phyloP scores from a whole-genome alignment of 257 asterid species.

The Cordia subcordata region DNA sequence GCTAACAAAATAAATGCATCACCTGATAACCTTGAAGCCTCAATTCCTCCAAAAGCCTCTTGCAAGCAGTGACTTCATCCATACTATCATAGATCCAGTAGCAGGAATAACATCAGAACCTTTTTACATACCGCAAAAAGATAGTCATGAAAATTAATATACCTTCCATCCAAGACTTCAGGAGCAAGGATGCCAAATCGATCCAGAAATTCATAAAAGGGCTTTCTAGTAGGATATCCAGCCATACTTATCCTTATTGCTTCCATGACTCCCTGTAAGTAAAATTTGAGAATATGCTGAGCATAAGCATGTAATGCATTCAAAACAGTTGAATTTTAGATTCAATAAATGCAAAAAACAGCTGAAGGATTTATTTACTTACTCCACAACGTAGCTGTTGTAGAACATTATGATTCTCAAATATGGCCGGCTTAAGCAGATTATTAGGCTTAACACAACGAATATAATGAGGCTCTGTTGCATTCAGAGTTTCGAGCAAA shows the following conservation, averaged over 20 bases:
- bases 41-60: conserved; percentile 85
- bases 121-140: conserved; percentile 7
- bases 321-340: conserved; percentile 1
- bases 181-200: conserved; percentile 95
- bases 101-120: conserved; percentile 12
- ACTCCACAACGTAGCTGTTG: conserved; percentile 99
- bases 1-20: background rate
- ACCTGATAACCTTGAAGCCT: conserved; percentile 99
- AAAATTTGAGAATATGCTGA: conserved; percentile 3
- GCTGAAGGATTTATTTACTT: conserved; percentile 18
- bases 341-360: conserved; percentile 2
- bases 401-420: conserved; percentile 94
- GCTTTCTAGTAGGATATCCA: conserved; percentile 95
- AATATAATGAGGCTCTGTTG: conserved; percentile 67
- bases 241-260: conserved; percentile 99
- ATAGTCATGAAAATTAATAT: conserved; percentile 14
- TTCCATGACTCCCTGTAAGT: conserved; percentile 93
- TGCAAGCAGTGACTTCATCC: conserved; percentile 94
- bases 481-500: conserved; percentile 55
- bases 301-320: conserved; percentile 8
- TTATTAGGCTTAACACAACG: conserved; percentile 95
- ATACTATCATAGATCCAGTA: conserved; percentile 39
- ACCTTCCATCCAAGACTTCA: conserved; percentile 87
- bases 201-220: conserved; percentile 78
- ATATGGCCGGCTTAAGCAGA: conserved; percentile 90